A percentile compares a stretch with the other conserved stretches of the same genome.
Evolutionary conservation across 108 stramenopile species (phyloP).

Genomic region (Cyclotella sp.): DNA sequence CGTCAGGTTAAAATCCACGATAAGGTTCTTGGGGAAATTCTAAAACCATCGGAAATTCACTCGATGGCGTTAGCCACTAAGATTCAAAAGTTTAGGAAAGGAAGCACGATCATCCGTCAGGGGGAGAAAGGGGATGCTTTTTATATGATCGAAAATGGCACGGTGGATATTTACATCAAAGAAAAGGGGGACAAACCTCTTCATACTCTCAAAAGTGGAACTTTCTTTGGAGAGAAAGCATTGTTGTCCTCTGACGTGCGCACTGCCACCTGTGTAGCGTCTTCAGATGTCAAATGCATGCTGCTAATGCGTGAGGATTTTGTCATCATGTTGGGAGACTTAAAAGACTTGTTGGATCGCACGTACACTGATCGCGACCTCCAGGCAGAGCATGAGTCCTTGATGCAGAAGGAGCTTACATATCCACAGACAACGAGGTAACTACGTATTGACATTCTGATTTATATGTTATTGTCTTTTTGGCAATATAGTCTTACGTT

Average conservation of each 20-base stretch:
- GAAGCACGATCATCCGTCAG: slow-evolving; percentile 51
- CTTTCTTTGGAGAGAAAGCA: slow-evolving; percentile 64
- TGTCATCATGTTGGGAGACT: slow-evolving; percentile 63
- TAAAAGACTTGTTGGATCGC: slow-evolving; percentile 59
- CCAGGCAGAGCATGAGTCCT: slow-evolving; percentile 1
- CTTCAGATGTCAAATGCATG: slow-evolving; percentile 51
- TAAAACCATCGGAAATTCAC: slow-evolving; percentile 53
- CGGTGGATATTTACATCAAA: slow-evolving; percentile 52
- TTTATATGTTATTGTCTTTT: neutral
- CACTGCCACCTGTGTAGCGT: slow-evolving; percentile 60
- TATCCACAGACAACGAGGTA: slow-evolving; percentile 25
- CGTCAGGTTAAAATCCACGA: slow-evolving; percentile 54
- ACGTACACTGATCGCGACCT: slow-evolving; percentile 38
- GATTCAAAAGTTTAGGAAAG: slow-evolving; percentile 41
- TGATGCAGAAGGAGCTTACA: slow-evolving; percentile 21
- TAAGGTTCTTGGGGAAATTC: slow-evolving; percentile 53
- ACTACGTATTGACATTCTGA: neutral
- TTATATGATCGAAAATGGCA: slow-evolving; percentile 61
- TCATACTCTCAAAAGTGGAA: slow-evolving; percentile 45
- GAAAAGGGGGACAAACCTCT: slow-evolving; percentile 48
- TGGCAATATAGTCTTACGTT: neutral
- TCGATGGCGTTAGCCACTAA: slow-evolving; percentile 52
- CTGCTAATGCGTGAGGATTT: slow-evolving; percentile 74
- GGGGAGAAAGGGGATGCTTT: slow-evolving; percentile 58
- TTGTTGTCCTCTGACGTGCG: slow-evolving; percentile 52